Conservation (phyloP, 1,284 basidiomycete genomes). For the Xerocomus amazonicus region DNA sequence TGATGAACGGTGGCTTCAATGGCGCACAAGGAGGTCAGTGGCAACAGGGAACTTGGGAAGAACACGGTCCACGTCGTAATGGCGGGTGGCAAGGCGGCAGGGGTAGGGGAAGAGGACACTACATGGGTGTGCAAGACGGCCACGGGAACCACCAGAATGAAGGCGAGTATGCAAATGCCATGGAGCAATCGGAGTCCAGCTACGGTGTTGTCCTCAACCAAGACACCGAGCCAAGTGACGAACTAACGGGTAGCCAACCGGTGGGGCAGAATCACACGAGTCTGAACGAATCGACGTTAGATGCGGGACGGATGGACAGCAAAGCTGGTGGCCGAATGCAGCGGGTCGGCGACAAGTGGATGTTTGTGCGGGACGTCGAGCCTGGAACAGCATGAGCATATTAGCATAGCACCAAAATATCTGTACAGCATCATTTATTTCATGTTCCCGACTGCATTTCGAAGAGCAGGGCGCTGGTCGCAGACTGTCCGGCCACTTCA, state of each 20-base stretch:
- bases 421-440: slow-evolving; percentile 19
- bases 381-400: slow-evolving; percentile 8
- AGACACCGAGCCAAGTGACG: slow-evolving; percentile 25
- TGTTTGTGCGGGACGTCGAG: slow-evolving; percentile 51
- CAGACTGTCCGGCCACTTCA: slow-evolving; percentile 21
- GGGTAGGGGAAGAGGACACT: slow-evolving; percentile 37
- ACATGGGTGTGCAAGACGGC: slow-evolving; percentile 31
- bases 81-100: slow-evolving; percentile 19
- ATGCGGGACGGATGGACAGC: slow-evolving; percentile 22
- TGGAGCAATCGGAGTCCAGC: slow-evolving; percentile 31
- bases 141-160: slow-evolving; percentile 36
- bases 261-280: too few species aligned
- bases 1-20: slow-evolving; percentile 10
- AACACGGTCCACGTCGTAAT: slow-evolving; percentile 10
- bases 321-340: slow-evolving; percentile 57
- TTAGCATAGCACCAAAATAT: slow-evolving; percentile 21
- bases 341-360: slow-evolving; percentile 67
- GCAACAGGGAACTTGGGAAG: slow-evolving; percentile 19
- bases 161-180: slow-evolving; percentile 28
- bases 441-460: slow-evolving; percentile 23
- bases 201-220: slow-evolving; percentile 58
- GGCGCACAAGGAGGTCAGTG: slow-evolving; percentile 22
- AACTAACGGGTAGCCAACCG: background rate
- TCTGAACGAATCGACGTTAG: background rate
- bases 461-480: slow-evolving; percentile 14